phyloP scores from a whole-genome alignment of 495 filamentous ascomycete species.

The Glonium stellatum region DNA sequence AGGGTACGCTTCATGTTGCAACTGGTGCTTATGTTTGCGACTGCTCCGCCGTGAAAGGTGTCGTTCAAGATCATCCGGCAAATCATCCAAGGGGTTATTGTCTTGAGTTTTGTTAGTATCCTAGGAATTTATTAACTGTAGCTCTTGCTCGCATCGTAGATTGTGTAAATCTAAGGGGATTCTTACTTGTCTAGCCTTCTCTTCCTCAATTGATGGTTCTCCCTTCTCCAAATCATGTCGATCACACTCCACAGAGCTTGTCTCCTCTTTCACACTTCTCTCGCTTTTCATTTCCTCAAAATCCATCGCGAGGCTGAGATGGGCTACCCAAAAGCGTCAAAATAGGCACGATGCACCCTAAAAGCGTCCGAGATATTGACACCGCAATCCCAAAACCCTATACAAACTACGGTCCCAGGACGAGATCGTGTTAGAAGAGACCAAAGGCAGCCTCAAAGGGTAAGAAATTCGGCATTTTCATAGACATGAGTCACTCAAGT shows the following conservation, averaged over 20 bases:
- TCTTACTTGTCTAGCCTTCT: too few relatives aligned
- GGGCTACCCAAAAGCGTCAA: not conserved
- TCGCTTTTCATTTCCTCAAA: not conserved
- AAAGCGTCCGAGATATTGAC: too few relatives aligned
- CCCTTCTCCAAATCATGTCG: not conserved
- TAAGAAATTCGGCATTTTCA: too few relatives aligned
- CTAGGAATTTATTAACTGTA: not conserved
- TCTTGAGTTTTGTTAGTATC: not conserved
- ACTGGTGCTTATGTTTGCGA: conserved; percentile 5
- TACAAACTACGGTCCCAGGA: too few relatives aligned
- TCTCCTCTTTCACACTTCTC: not conserved
- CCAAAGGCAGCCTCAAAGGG: too few relatives aligned
- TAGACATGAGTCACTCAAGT: too few relatives aligned
- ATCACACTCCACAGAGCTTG: not conserved
- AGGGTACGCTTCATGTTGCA: conserved; percentile 14
- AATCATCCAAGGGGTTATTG: not conserved
- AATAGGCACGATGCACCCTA: not conserved
- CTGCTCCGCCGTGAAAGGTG: conserved; percentile 23
- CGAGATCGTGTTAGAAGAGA: too few relatives aligned
- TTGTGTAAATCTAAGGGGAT: too few relatives aligned
- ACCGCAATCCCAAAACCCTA: too few relatives aligned
- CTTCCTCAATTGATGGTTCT: not conserved
- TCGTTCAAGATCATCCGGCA: conserved; percentile 13
- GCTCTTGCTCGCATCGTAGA: not conserved
- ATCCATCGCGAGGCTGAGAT: not conserved